phyloP scores from a whole-genome alignment of 495 filamentous ascomycete genomes.

The Cercophora samala region DNA sequence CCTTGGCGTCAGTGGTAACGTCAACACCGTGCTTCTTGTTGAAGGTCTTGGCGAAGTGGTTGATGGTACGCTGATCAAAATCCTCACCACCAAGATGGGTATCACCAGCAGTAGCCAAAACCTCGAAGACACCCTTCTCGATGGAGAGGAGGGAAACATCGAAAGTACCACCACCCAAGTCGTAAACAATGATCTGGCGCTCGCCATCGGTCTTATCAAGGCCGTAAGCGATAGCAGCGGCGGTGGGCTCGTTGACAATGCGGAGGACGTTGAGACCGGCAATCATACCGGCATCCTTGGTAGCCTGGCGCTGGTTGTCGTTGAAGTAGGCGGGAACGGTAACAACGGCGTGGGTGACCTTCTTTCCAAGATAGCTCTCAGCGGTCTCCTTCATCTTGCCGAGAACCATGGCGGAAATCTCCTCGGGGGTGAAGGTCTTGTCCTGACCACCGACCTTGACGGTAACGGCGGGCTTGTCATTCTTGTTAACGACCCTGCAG shows the following conservation, averaged over 20 bases:
- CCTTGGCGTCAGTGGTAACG: slow-evolving; percentile 92
- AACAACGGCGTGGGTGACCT: slow-evolving; percentile 94
- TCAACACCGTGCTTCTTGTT: slow-evolving; percentile 97
- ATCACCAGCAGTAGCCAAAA: slow-evolving; percentile 96
- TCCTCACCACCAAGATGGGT: slow-evolving; percentile 99
- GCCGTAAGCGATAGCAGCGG: slow-evolving; percentile 83
- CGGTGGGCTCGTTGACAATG: slow-evolving; percentile 94
- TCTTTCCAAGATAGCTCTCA: slow-evolving; percentile 88
- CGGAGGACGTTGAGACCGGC: slow-evolving; percentile 95
- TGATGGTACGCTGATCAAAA: slow-evolving; percentile 98
- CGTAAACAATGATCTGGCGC: slow-evolving; percentile 91
- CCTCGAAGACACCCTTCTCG: slow-evolving; percentile 97
- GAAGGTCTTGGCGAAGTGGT: slow-evolving; percentile 95
- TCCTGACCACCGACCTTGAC: slow-evolving; percentile 70
- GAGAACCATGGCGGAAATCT: slow-evolving; percentile 83
- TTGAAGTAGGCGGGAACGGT: slow-evolving; percentile 99
- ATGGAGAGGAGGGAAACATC: slow-evolving; percentile 98
- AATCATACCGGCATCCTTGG: slow-evolving; percentile 94
- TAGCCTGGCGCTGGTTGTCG: slow-evolving; percentile 96
- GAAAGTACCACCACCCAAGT: slow-evolving; percentile 99
- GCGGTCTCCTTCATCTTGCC: slow-evolving; percentile 98
- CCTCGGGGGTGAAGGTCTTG: slow-evolving; percentile 81
- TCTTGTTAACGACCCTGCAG: slow-evolving; percentile 62
- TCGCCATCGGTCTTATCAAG: slow-evolving; percentile 83
- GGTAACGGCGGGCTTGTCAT: slow-evolving; percentile 76